These are phyloP conservation scores for Penicillium palitans DNA, from an alignment of 2,329 filamentous ascomycete genomes.

Conservation along the genomic window DNA sequence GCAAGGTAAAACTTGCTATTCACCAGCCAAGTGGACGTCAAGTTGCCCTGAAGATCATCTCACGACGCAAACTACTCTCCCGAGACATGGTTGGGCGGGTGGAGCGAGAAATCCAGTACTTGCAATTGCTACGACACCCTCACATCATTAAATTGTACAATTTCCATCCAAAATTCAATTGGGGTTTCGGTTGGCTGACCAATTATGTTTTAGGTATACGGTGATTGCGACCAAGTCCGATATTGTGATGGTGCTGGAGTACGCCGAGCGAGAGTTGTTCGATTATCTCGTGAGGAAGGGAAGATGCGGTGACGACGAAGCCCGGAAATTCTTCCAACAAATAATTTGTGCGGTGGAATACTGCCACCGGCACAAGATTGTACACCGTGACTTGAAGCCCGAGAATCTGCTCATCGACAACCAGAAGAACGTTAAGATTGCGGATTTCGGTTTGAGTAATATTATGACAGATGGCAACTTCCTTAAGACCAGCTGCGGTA, in stretches of 20 bases:
- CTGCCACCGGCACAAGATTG: conserved; percentile 97
- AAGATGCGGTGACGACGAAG: conserved; percentile 84
- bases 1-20: conserved; percentile 95
- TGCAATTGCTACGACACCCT: conserved; percentile 90
- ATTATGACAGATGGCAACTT: conserved; percentile 99
- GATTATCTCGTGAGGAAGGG: conserved; percentile 97
- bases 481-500: conserved; percentile 96
- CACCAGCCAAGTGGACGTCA: conserved; percentile 91
- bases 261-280: conserved; percentile 93
- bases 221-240: conserved; percentile 93
- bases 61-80: conserved; percentile 91
- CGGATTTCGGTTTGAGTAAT: conserved; percentile 96
- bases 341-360: conserved; percentile 99
- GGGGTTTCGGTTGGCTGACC: conserved; percentile 19
- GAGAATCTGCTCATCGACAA: conserved; percentile 95
- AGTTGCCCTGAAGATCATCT: conserved; percentile 97
- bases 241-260: conserved; percentile 99
- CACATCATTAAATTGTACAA: conserved; percentile 97
- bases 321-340: conserved; percentile 98
- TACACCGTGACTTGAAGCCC: conserved; percentile 94
- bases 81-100: conserved; percentile 97
- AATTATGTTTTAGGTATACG: conserved; percentile 65
- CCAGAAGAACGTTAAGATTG: conserved; percentile 97
- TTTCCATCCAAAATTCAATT: conserved; percentile 19
- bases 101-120: conserved; percentile 96